Conservation (phyloP, 192 early-diverging fungal species). For the Spinellus fusiger region DNA sequence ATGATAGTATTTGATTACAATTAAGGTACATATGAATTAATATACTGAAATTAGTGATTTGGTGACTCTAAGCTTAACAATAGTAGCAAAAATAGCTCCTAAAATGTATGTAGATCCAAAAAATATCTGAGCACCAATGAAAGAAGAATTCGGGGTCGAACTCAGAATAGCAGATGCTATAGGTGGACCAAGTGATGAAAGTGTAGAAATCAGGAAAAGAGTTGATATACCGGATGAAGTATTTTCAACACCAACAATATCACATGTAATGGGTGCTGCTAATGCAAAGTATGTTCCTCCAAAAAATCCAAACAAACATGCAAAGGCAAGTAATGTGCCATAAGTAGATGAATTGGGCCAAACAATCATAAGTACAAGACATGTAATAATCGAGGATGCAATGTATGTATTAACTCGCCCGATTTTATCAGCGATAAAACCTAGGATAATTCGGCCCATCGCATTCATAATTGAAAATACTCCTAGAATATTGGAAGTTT, state of each 20-base stretch:
- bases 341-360: slow-evolving; percentile 25
- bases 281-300: slow-evolving; percentile 27
- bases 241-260: slow-evolving; percentile 21
- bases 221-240: slow-evolving; percentile 18
- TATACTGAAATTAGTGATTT: too few species aligned
- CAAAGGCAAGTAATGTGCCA: slow-evolving; percentile 23
- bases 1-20: too few species aligned
- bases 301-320: slow-evolving; percentile 21
- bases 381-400: slow-evolving; percentile 3
- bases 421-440: slow-evolving; percentile 23
- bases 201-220: slow-evolving; percentile 11
- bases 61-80: too few species aligned
- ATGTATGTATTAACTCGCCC: slow-evolving; percentile 27
- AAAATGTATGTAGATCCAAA: slow-evolving; percentile 15
- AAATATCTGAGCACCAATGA: slow-evolving; percentile 29
- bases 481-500: slow-evolving; percentile 15
- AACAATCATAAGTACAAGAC: slow-evolving; percentile 12
- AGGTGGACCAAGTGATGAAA: slow-evolving; percentile 14
- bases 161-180: slow-evolving; percentile 22
- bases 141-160: not conserved
- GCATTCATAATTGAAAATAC: slow-evolving; percentile 25
- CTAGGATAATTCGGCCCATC: slow-evolving; percentile 16
- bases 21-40: too few species aligned
- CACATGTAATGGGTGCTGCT: slow-evolving; percentile 26
- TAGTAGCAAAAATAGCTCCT: too few species aligned